Evolutionary conservation across 176 grass and related monocot genomes (phyloP).

Genomic region (Elaeis guineensis): DNA sequence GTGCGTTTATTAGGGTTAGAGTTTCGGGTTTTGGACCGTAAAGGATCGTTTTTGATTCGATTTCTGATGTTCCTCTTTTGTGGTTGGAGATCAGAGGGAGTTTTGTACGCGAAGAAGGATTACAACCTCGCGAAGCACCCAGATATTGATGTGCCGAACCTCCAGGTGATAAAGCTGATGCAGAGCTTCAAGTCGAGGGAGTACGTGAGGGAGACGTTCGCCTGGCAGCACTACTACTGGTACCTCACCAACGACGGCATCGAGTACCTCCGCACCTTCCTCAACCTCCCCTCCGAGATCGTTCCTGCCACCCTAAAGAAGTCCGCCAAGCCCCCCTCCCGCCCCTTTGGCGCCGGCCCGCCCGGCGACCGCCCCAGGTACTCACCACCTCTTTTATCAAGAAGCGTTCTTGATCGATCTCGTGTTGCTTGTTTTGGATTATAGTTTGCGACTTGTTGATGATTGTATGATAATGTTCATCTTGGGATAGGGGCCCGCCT

Average conservation of each 20-base stretch:
- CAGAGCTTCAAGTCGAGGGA: constrained; percentile 99
- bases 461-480: neutral
- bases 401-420: neutral
- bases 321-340: constrained; percentile 61
- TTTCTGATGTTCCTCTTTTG: neutral
- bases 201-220: constrained; percentile 92
- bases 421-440: no score
- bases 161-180: constrained; percentile 98
- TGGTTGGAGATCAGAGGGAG: constrained; percentile 43
- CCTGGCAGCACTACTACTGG: constrained; percentile 95
- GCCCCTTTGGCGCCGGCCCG: constrained; percentile 68
- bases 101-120: constrained; percentile 91
- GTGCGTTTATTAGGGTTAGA: neutral
- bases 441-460: neutral
- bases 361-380: constrained; percentile 85
- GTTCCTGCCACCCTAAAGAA: constrained; percentile 87
- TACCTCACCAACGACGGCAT: constrained; percentile 96
- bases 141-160: constrained; percentile 73
- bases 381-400: no score
- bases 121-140: constrained; percentile 94
- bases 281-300: constrained; percentile 95
- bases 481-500: constrained; percentile 48
- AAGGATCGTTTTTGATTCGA: neutral
- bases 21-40: no score
- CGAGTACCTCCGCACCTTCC: constrained; percentile 69